phyloP scores from a whole-genome alignment of 768 basidiomycete genomes.

The Tulasnella sp. region DNA sequence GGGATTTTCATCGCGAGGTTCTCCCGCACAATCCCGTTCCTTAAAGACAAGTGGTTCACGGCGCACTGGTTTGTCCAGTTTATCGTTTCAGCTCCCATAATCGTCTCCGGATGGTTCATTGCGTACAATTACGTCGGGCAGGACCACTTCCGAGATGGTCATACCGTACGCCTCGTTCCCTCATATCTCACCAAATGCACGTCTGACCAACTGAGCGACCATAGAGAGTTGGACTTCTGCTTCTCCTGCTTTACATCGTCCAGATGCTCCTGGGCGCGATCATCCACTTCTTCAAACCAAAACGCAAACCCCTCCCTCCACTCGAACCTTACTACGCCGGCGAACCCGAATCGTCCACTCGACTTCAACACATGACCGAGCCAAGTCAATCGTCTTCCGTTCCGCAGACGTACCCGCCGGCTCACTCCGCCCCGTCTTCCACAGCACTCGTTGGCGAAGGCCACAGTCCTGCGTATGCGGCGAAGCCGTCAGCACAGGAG shows the following conservation, averaged over 20 bases:
- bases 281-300: slow-evolving; percentile 53
- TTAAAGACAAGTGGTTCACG: slow-evolving; percentile 45
- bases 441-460: neutral
- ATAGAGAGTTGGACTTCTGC: slow-evolving; percentile 42
- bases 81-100: slow-evolving; percentile 50
- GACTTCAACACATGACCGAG: neutral
- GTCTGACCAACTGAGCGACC: neutral
- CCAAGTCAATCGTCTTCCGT: neutral
- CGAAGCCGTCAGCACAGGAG: neutral
- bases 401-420: neutral
- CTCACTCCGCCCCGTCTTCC: neutral
- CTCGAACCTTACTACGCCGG: neutral
- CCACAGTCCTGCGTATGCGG: neutral
- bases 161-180: slow-evolving; percentile 33
- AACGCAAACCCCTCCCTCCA: neutral
- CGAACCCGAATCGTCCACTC: neutral
- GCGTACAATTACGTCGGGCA: slow-evolving; percentile 40
- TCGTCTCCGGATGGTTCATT: slow-evolving; percentile 48
- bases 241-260: slow-evolving; percentile 51
- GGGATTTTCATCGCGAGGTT: slow-evolving; percentile 50
- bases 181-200: neutral
- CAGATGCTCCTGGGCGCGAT: slow-evolving; percentile 48
- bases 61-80: slow-evolving; percentile 51
- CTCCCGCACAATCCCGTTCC: slow-evolving; percentile 43
- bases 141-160: slow-evolving; percentile 40